These are phyloP conservation scores for Mycothermus thermophilus DNA, from an alignment of 495 filamentous ascomycete genomes.

Conservation along the genomic window DNA sequence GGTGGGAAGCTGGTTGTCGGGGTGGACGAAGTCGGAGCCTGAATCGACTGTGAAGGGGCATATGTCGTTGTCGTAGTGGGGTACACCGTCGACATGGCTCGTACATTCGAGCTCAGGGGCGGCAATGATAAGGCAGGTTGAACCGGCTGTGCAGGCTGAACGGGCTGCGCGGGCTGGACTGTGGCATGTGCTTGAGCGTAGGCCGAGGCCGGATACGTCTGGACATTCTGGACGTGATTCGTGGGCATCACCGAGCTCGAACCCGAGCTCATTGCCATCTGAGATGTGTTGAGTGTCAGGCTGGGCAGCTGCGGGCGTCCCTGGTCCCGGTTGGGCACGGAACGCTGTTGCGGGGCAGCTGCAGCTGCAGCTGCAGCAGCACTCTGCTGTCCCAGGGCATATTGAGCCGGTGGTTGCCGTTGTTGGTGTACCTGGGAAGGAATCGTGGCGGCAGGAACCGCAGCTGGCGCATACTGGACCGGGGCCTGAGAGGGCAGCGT, in stretches of 20 bases:
- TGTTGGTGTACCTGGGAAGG: no score
- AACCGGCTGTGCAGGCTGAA: no score
- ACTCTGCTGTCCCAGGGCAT: no score
- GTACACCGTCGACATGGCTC: conserved; percentile 39
- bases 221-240: not conserved
- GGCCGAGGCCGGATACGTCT: conserved; percentile 2
- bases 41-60: conserved; percentile 16
- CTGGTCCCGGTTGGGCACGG: no score
- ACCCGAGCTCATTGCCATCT: conserved; percentile 1
- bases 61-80: conserved; percentile 22
- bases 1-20: conserved; percentile 16
- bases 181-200: conserved; percentile 24
- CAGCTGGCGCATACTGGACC: conserved; percentile 16
- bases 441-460: no score
- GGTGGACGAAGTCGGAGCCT: conserved; percentile 18
- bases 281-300: conserved; percentile 29
- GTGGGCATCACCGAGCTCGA: not conserved
- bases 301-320: conserved; percentile 27
- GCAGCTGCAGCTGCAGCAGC: no score
- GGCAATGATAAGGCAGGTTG: conserved; percentile 30
- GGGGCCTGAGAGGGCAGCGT: conserved; percentile 5
- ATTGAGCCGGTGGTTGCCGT: no score
- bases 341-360: no score
- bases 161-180: no score
- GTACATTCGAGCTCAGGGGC: conserved; percentile 28